Base-by-base conservation (phyloP, 1,139 yeast genomes). In the Ogataea hybrid region DNA sequence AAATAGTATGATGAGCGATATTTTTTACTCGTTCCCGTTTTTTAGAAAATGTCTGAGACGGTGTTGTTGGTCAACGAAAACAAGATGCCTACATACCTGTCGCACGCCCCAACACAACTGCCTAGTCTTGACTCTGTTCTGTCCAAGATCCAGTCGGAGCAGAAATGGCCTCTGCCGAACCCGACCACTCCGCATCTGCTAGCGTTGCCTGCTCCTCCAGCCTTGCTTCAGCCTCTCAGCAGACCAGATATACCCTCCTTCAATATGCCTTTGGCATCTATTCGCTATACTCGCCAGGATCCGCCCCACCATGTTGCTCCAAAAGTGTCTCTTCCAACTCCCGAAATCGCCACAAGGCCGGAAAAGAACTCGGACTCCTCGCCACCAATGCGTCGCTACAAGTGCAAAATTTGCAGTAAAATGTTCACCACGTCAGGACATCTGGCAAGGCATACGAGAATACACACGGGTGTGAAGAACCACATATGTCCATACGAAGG, bases 381-480 rank as follows among this genome's bases (percentile, higher is more conserved):
- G 4, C 11, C 43, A 2, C 35, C 42, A 4, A 29, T 40, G 25
- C 49, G 78, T 42, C 80, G 73, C 57, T 84, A 83, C 59, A 68
- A 70, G n/a, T 84, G 92, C 59, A 81, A 79, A 52, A 68, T 71
- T 6, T 85, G 95, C 55, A 63, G 70, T 2, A 70, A 85, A 45
- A 71, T 80, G 2, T 85, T 85, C 61, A 88, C 96, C 3, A 89
- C 96, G 0, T 84, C 95, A 5, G 97, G 96, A 17, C 96, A 89
- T 63, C 70, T 88, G 48, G 90, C 94, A 7, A 73, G 96, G 53
- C 96, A 87, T 62, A 79, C 83, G 56, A 69, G 96, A 43, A 87
- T 88, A 35, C 96, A 89, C 62, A 88, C 96, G 1, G 96, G 96
- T 20, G 96, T 88, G 54, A 77, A 90, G 56, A 87, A 85, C 55